phyloP scores from a whole-genome alignment of 176 grass and related monocot species.

The Echinochloa phyllopogon region DNA sequence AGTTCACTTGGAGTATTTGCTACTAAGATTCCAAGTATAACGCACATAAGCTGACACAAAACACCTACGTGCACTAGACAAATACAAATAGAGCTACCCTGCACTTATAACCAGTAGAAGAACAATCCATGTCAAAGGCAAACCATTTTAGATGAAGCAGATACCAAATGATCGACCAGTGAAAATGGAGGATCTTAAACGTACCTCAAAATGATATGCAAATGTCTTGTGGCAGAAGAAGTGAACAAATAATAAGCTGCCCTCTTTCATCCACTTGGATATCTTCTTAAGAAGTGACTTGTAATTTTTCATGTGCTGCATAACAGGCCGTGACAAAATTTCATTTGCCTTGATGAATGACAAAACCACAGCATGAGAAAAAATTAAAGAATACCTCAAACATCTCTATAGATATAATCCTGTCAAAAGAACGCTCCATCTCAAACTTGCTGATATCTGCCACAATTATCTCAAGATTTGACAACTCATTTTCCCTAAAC shows the following conservation, averaged over 20 bases:
- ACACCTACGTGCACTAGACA: neutral
- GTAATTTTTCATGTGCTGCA: slow-evolving; percentile 99
- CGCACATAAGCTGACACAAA: neutral
- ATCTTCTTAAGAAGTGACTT: slow-evolving; percentile 93
- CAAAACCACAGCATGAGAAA: neutral
- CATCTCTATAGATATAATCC: slow-evolving; percentile 96
- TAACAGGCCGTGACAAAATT: neutral
- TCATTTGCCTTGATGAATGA: slow-evolving; percentile 23
- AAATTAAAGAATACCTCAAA: slow-evolving; percentile 68
- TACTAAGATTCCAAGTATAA: neutral
- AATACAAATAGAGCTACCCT: neutral
- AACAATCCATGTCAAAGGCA: neutral
- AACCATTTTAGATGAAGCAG: slow-evolving; percentile 11
- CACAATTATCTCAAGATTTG: too few species aligned
- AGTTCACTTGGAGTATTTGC: neutral
- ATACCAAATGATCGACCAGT: neutral
- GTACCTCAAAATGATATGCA: slow-evolving; percentile 98
- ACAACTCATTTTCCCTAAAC: slow-evolving; percentile 70
- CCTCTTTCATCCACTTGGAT: slow-evolving; percentile 92
- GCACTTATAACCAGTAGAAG: neutral
- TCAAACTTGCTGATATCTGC: too few species aligned
- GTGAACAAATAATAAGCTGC: slow-evolving; percentile 85
- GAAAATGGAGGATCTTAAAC: slow-evolving; percentile 18
- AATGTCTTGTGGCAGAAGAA: slow-evolving; percentile 94
- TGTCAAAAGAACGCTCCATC: too few species aligned